A percentile compares a stretch with the other conserved stretches of the same genome.
These are phyloP conservation scores for Colletotrichum melonis DNA, from an alignment of 2,329 filamentous ascomycete species.

Conservation along the genomic window DNA sequence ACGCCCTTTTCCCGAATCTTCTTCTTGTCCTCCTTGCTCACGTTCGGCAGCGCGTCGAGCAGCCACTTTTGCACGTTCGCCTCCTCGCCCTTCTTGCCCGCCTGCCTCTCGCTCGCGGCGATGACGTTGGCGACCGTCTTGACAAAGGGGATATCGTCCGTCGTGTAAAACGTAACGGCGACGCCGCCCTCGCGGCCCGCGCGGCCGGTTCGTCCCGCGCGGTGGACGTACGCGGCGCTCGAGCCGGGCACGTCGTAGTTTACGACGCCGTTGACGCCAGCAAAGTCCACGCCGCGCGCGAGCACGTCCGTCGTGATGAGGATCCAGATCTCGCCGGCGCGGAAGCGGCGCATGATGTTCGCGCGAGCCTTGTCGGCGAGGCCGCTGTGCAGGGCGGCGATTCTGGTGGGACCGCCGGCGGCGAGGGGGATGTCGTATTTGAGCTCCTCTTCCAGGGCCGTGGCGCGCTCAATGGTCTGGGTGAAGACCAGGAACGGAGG, in stretches of 20 bases:
- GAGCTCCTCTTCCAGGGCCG: conserved; percentile 88
- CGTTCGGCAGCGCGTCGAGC: conserved; percentile 84
- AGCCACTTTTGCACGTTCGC: conserved; percentile 85
- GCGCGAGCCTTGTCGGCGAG: conserved; percentile 82
- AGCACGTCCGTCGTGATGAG: conserved; percentile 96
- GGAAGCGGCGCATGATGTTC: conserved; percentile 88
- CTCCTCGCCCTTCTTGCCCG: conserved; percentile 62
- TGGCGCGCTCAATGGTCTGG: conserved; percentile 92
- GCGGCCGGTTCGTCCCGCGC: conserved; percentile 89
- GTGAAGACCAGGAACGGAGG: conserved; percentile 96
- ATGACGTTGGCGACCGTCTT: conserved; percentile 96
- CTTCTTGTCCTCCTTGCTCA: conserved; percentile 86
- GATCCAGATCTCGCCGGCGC: conserved; percentile 93
- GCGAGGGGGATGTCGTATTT: conserved; percentile 93
- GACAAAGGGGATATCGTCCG: conserved; percentile 90
- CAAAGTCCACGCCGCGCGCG: conserved; percentile 92
- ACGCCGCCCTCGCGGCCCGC: conserved; percentile 89
- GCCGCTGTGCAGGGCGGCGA: conserved; percentile 91
- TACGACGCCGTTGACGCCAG: conserved; percentile 93
- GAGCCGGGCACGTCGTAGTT: conserved; percentile 98
- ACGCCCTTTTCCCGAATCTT: conserved; percentile 85
- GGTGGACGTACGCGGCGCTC: conserved; percentile 90
- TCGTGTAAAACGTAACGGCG: conserved; percentile 94
- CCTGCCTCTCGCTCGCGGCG: conserved; percentile 80
- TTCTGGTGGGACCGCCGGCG: conserved; percentile 84